Evolutionary conservation across 163 green algal species (phyloP), one percentile per base, ranked within the genome.

Genomic region (Prototheca cutis): DNA sequence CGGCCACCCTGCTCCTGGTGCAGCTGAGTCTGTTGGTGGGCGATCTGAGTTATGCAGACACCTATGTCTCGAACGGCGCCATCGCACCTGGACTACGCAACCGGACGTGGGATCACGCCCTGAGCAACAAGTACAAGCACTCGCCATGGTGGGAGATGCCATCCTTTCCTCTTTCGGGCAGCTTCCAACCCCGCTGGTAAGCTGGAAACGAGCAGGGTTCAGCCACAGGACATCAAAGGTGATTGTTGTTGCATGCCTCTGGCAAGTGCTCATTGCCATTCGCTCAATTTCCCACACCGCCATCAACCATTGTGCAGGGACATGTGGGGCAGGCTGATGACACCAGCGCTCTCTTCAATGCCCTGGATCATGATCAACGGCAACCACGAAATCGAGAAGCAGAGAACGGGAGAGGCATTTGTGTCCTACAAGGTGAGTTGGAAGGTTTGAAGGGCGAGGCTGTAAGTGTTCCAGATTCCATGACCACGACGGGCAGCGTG

Each of bases 301-400:
- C n/a, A n/a, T n/a, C 13, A 15, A 15, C 17, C 13, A 48, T 66
- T 7, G 21, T 63, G 7, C 6, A 45, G 36, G 36, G 36, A 45
- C 36, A 45, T 45, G 36, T 45, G 36, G 36, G 36, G 36, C 13
- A 45, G 36, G 36, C 36, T 45, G 36, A 15, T 45, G 36, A 45
- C 36, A 45, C 36, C 36, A 10, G 13, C 17, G 13, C 13, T 45
- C 36, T 45, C 36, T 21, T 15, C 13, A 10, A 15, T 45, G 36
- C 36, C 36, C 13, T 58, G 25, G 13, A 10, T 45, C 13, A 15
- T 15, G 28, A 47, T 45, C 15, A 23, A 10, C 30, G 60, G 60
- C 18, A 66, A 66, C 60, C 60, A 66, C 23, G 60, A 55, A 17
- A 28, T 27, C 15, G 34, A 57, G 58, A 18, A 36, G 13, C 40